Percentiles rank a stretch among this genome's conserved stretches.
Conservation (phyloP, 2,329 filamentous ascomycete genomes). For the Xylariaceae sp. region DNA sequence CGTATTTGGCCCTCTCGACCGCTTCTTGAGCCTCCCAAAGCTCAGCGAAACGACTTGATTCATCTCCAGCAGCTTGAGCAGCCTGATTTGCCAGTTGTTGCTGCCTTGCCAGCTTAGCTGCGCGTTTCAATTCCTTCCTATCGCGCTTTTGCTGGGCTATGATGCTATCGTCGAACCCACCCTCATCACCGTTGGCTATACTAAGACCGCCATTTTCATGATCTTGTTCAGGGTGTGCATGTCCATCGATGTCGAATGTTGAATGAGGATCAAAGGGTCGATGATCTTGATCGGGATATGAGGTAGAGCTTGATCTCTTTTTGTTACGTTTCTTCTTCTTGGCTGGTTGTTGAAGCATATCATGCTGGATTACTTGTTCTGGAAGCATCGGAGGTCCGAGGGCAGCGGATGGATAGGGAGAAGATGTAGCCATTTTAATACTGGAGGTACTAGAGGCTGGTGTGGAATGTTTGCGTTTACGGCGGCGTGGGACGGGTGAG, state of each 20-base stretch:
- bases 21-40: constrained; percentile 9
- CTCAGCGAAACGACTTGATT: constrained; percentile 14
- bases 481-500: constrained; percentile 3
- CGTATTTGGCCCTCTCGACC: background rate
- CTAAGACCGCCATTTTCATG: constrained; percentile 1
- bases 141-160: constrained; percentile 14
- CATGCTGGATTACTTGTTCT: background rate
- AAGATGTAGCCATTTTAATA: constrained; percentile 8
- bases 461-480: background rate
- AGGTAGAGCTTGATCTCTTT: constrained; percentile 25
- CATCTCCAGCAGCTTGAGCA: background rate
- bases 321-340: constrained; percentile 33
- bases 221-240: constrained; percentile 1
- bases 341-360: constrained; percentile 1
- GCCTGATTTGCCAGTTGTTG: constrained; percentile 1
- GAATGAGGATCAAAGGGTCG: constrained; percentile 2
- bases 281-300: constrained; percentile 3
- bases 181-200: background rate
- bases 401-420: background rate
- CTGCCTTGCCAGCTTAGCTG: constrained; percentile 11
- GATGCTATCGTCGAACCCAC: constrained; percentile 1
- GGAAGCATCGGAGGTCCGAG: background rate
- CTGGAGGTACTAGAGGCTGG: too few species aligned
- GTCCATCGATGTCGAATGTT: constrained; percentile 1
- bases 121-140: constrained; percentile 14